phyloP scores from a whole-genome alignment of 305 asterid genomes.

The Solanum hybrid region DNA sequence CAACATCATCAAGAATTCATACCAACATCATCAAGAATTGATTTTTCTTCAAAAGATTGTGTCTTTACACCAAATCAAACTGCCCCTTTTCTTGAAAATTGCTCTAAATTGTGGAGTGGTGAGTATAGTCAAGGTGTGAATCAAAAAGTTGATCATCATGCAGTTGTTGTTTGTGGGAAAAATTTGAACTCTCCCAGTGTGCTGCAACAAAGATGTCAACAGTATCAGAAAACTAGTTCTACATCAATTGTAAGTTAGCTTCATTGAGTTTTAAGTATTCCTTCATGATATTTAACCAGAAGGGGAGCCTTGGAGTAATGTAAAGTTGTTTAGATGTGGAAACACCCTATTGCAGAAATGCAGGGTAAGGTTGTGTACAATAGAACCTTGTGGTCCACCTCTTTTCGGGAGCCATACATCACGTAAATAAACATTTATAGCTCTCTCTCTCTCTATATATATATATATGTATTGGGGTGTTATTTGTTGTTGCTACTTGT shows the following conservation, averaged over 20 bases:
- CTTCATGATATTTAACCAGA: background rate
- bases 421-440: no score
- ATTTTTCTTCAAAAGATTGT: conserved; percentile 10
- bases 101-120: background rate
- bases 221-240: conserved; percentile 26
- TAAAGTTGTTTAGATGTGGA: background rate
- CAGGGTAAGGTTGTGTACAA: background rate
- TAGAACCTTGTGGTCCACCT: background rate
- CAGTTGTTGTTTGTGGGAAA: conserved; percentile 14
- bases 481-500: background rate
- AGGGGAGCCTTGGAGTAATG: background rate
- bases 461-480: background rate
- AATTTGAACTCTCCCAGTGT: conserved; percentile 14
- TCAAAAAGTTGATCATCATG: conserved; percentile 23
- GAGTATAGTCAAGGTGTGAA: background rate
- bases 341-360: background rate
- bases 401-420: background rate
- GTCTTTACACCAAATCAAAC: conserved; percentile 29
- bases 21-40: conserved; percentile 20
- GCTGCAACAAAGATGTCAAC: conserved; percentile 42
- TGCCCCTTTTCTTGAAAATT: background rate
- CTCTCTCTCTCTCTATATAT: no score
- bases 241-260: conserved; percentile 34
- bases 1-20: background rate
- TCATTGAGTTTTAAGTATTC: background rate